Percentiles rank a stretch among this genome's conserved stretches.
These are phyloP conservation scores for Chlorella ohadii DNA, from an alignment of 139 green algal species.

Conservation along the genomic window DNA sequence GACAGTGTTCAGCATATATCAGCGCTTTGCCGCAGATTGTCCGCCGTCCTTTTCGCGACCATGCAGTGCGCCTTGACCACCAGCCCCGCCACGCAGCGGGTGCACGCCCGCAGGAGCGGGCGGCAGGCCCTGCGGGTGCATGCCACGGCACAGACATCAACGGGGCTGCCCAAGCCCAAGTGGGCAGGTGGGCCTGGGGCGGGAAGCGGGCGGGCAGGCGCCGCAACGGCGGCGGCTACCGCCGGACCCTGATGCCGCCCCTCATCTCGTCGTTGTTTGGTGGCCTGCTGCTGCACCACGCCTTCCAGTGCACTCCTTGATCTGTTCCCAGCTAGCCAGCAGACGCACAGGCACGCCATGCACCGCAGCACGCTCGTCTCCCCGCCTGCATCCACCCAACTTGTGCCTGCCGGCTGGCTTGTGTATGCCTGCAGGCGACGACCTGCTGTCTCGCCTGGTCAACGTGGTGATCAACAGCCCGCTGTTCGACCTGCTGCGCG, in stretches of 20 bases:
- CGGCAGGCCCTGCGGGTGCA: background rate
- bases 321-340: too few species aligned
- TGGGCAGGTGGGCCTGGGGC: constrained; percentile 4
- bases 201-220: background rate
- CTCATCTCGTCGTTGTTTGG: too few species aligned
- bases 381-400: too few species aligned
- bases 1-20: too few species aligned
- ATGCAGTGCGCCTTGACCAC: too few species aligned
- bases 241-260: too few species aligned
- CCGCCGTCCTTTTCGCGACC: too few species aligned
- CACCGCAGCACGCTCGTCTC: background rate
- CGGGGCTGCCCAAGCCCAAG: background rate
- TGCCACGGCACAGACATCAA: background rate
- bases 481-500: constrained; percentile 66
- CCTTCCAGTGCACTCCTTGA: too few species aligned
- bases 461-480: constrained; percentile 64
- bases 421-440: constrained; percentile 47
- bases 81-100: background rate
- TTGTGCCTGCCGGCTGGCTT: too few species aligned
- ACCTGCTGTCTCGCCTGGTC: constrained; percentile 55
- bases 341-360: too few species aligned
- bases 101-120: background rate
- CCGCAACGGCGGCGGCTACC: background rate
- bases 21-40: too few species aligned
- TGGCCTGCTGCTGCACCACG: too few species aligned